Percentiles rank a stretch among this genome's conserved stretches.
phyloP scores from a whole-genome alignment of 345 rosid species.

The Dipteronia sinensis region DNA sequence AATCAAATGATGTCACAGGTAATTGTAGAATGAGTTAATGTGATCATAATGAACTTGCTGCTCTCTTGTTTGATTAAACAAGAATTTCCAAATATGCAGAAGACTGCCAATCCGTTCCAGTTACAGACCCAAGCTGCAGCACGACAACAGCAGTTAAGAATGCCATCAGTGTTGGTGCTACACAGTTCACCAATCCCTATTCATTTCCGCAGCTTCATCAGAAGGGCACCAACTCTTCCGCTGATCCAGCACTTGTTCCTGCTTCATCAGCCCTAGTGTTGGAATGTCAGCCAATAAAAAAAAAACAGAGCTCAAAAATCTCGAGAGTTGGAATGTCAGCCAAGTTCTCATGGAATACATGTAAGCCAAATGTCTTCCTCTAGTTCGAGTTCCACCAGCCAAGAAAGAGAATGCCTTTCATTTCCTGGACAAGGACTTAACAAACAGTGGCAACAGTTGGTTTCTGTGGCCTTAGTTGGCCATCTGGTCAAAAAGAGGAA shows the following conservation, averaged over 20 bases:
- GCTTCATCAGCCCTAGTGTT: no score
- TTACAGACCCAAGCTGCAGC: constrained; percentile 50
- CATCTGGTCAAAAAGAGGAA: no score
- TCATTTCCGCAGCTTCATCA: constrained; percentile 37
- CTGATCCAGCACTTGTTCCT: constrained; percentile 44
- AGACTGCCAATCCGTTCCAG: constrained; percentile 52
- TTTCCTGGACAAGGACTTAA: constrained; percentile 54
- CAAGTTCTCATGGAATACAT: constrained; percentile 59
- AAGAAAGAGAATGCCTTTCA: constrained; percentile 54
- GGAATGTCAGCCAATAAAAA: no score
- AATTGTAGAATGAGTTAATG: constrained; percentile 16
- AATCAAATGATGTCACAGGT: constrained; percentile 73
- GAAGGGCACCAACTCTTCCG: constrained; percentile 33
- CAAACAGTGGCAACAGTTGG: constrained; percentile 69
- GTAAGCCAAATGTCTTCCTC: constrained; percentile 54
- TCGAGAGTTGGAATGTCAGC: constrained; percentile 38
- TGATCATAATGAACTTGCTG: neutral
- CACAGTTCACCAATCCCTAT: constrained; percentile 44
- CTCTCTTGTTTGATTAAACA: constrained; percentile 17
- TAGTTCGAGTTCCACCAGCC: constrained; percentile 37
- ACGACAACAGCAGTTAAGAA: constrained; percentile 44
- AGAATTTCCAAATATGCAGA: constrained; percentile 40
- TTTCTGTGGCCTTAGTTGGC: no score
- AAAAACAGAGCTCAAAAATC: constrained; percentile 55
- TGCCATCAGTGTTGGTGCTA: constrained; percentile 46